phyloP scores from a whole-genome alignment of 441 rosid genomes.

The Adansonia rubrostipa region DNA sequence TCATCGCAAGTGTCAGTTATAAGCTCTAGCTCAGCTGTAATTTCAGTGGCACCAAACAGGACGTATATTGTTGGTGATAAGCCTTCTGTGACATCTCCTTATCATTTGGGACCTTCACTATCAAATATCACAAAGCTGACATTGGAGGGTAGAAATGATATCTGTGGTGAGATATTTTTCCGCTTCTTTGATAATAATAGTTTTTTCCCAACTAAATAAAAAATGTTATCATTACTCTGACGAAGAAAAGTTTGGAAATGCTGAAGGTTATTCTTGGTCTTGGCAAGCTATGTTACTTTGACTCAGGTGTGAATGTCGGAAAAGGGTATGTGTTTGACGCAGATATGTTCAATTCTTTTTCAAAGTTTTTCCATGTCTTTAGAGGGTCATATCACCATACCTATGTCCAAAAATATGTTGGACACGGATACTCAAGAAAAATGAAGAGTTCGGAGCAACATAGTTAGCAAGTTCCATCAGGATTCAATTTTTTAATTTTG shows the following conservation, averaged over 20 bases:
- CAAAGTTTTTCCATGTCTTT: too few species aligned
- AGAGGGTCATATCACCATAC: too few species aligned
- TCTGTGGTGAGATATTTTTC: slow-evolving; percentile 59
- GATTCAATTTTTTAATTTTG: not conserved
- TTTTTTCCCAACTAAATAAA: not conserved
- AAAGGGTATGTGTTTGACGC: too few species aligned
- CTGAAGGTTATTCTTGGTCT: not conserved
- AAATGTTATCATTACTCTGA: not conserved
- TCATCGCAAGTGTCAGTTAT: slow-evolving; percentile 47
- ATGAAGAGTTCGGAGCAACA: too few species aligned
- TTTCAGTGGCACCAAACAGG: slow-evolving; percentile 35
- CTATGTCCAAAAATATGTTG: too few species aligned
- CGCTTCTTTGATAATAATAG: not conserved
- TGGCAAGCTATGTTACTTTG: too few species aligned
- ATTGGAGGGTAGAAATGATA: slow-evolving; percentile 75
- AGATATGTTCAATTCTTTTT: too few species aligned
- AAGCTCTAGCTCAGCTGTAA: slow-evolving; percentile 44
- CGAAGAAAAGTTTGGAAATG: not conserved
- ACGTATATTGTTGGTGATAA: slow-evolving; percentile 30
- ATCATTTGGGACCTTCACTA: slow-evolving; percentile 33
- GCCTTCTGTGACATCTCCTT: slow-evolving; percentile 28
- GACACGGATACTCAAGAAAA: too few species aligned
- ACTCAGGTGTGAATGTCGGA: too few species aligned
- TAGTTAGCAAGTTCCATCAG: not conserved
- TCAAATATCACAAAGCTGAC: slow-evolving; percentile 63